Percentiles rank a stretch among this genome's conserved stretches.
These are phyloP conservation scores for Rutstroemia sp. DNA, from an alignment of 2,329 filamentous ascomycete genomes.

Conservation along the genomic window DNA sequence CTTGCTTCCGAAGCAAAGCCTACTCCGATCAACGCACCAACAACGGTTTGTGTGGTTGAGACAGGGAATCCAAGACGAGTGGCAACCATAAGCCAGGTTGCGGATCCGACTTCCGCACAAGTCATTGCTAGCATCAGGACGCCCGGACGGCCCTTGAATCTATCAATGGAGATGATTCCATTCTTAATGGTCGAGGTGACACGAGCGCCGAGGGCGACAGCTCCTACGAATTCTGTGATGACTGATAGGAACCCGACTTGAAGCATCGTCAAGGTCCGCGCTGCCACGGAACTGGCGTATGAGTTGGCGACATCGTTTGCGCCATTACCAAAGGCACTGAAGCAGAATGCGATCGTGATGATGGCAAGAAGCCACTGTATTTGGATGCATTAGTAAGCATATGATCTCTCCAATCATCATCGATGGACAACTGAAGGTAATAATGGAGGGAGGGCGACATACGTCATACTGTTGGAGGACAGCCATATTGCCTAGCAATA, in stretches of 20 bases:
- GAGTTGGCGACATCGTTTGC: slow-evolving; percentile 77
- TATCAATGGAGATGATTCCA: slow-evolving; percentile 55
- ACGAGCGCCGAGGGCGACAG: slow-evolving; percentile 58
- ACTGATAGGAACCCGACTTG: slow-evolving; percentile 61
- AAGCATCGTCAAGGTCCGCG: slow-evolving; percentile 64
- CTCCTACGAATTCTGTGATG: slow-evolving; percentile 62
- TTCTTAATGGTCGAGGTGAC: slow-evolving; percentile 76
- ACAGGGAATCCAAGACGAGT: slow-evolving; percentile 66
- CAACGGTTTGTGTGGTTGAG: slow-evolving; percentile 64
- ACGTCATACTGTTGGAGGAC: too few relatives aligned
- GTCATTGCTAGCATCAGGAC: slow-evolving; percentile 64
- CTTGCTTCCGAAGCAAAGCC: slow-evolving; percentile 61
- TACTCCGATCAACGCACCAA: slow-evolving; percentile 61
- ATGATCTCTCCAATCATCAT: too few relatives aligned
- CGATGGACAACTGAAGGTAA: too few relatives aligned
- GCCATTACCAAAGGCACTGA: slow-evolving; percentile 3
- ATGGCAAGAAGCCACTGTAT: slow-evolving; percentile 1
- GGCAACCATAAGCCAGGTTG: slow-evolving; percentile 75
- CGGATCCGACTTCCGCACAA: slow-evolving; percentile 56
- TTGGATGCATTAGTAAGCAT: too few relatives aligned
- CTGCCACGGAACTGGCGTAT: slow-evolving; percentile 76
- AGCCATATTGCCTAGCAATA: too few relatives aligned
- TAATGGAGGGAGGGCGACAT: too few relatives aligned
- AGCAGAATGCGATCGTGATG: not conserved
- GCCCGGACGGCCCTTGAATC: slow-evolving; percentile 53